Percentiles rank a stretch among this genome's conserved stretches.
phyloP scores from a whole-genome alignment of 164 flowering plant species.

The Nelumbo lutea region DNA sequence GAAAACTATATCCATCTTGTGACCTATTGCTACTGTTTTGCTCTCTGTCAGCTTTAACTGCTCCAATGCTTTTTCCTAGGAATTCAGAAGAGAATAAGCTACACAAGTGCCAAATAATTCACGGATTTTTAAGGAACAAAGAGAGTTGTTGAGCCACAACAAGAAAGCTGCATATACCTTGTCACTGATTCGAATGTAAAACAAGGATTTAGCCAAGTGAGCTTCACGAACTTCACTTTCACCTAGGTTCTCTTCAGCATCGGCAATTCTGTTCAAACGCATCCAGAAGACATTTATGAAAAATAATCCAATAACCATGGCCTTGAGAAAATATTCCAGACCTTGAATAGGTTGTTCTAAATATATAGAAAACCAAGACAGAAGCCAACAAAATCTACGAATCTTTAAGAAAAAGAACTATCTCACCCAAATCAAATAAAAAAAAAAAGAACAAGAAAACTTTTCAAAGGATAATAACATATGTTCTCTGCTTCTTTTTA shows the following conservation, averaged over 20 bases:
- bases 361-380: neutral
- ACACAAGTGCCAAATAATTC: neutral
- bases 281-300: neutral
- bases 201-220: constrained; percentile 87
- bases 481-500: too few relatives aligned
- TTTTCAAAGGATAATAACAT: too few relatives aligned
- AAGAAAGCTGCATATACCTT: constrained; percentile 38
- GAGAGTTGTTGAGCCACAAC: neutral
- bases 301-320: neutral
- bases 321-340: neutral
- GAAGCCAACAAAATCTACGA: neutral
- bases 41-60: constrained; percentile 90
- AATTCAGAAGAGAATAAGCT: constrained; percentile 1
- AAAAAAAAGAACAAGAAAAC: too few relatives aligned
- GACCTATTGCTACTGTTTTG: constrained; percentile 98
- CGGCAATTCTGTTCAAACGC: constrained; percentile 65
- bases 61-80: constrained; percentile 83
- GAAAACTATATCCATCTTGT: constrained; percentile 97
- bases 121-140: neutral
- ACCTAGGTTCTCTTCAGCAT: constrained; percentile 96
- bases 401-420: neutral
- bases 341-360: neutral
- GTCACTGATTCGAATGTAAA: constrained; percentile 77
- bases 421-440: too few relatives aligned
- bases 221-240: constrained; percentile 99